phyloP scores from a whole-genome alignment of 2,329 filamentous ascomycete species.

The Trichothecium sympodiale region DNA sequence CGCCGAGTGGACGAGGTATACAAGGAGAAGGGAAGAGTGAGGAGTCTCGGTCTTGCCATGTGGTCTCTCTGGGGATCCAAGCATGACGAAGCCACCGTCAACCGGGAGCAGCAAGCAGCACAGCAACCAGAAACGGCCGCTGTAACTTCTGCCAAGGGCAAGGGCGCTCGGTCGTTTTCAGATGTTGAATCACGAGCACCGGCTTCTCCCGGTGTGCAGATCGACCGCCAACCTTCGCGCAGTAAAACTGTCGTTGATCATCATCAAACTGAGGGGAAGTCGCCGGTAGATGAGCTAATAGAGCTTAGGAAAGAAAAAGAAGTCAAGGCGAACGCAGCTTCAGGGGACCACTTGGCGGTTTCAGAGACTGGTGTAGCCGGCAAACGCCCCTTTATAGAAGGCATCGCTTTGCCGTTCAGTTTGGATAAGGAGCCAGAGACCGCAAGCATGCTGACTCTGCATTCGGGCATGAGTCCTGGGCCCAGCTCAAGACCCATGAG shows the following conservation, averaged over 20 bases:
- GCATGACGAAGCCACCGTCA: constrained; percentile 68
- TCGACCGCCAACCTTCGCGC: constrained; percentile 28
- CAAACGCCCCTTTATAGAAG: constrained; percentile 55
- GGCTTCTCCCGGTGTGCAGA: constrained; percentile 9
- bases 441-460: constrained; percentile 60
- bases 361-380: constrained; percentile 41
- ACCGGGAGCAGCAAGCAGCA: constrained; percentile 40
- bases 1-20: constrained; percentile 35
- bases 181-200: constrained; percentile 29
- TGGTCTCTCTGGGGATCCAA: constrained; percentile 87
- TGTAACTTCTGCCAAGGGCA: constrained; percentile 27
- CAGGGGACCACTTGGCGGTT: constrained; percentile 29
- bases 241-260: constrained; percentile 39
- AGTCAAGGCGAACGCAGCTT: constrained; percentile 23
- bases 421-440: constrained; percentile 52
- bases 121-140: constrained; percentile 18
- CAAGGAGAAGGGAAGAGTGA: constrained; percentile 35
- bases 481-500: constrained; percentile 23
- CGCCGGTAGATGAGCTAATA: constrained; percentile 27
- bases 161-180: constrained; percentile 28
- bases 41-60: constrained; percentile 66
- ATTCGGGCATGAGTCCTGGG: constrained; percentile 24
- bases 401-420: constrained; percentile 64
- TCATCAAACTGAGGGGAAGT: constrained; percentile 28
- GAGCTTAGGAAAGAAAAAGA: constrained; percentile 28